Evolutionary conservation across 352 stramenopile genomes (phyloP).

Genomic region (Sclerospora graminicola): DNA sequence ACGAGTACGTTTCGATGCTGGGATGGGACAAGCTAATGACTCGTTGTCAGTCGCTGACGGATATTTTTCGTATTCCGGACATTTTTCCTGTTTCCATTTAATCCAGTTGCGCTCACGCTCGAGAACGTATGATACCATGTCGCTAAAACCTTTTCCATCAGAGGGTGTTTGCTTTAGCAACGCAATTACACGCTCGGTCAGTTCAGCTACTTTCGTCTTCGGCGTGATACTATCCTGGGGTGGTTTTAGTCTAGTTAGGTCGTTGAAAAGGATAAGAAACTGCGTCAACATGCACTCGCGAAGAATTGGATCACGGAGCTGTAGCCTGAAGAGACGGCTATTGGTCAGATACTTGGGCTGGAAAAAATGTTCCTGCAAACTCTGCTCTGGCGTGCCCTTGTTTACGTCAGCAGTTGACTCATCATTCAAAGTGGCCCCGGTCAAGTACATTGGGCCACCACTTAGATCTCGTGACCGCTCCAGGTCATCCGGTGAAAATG

Average conservation of each 20-base stretch:
- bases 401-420: conserved; percentile 5
- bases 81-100: conserved; percentile 88
- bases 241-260: conserved; percentile 48
- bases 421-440: conserved; percentile 14
- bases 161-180: conserved; percentile 81
- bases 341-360: conserved; percentile 90
- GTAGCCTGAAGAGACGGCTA: conserved; percentile 83
- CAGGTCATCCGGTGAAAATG: conserved; percentile 73
- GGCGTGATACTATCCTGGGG: conserved; percentile 36
- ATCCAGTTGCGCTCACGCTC: conserved; percentile 86
- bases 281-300: conserved; percentile 85
- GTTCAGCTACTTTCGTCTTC: conserved; percentile 45
- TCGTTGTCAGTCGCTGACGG: conserved; percentile 10
- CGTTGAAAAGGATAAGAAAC: conserved; percentile 77
- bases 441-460: conserved; percentile 6
- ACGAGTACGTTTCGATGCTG: conserved; percentile 17
- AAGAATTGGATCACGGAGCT: conserved; percentile 85
- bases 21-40: conserved; percentile 12
- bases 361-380: conserved; percentile 74
- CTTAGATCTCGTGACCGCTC: conserved; percentile 52
- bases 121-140: conserved; percentile 80
- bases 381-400: conserved; percentile 6
- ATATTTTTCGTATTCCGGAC: conserved; percentile 63
- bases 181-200: conserved; percentile 62
- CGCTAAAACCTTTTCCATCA: conserved; percentile 78